These are phyloP conservation scores for Solanum lignicaule DNA, from an alignment of 257 asterid species.

Conservation along the genomic window DNA sequence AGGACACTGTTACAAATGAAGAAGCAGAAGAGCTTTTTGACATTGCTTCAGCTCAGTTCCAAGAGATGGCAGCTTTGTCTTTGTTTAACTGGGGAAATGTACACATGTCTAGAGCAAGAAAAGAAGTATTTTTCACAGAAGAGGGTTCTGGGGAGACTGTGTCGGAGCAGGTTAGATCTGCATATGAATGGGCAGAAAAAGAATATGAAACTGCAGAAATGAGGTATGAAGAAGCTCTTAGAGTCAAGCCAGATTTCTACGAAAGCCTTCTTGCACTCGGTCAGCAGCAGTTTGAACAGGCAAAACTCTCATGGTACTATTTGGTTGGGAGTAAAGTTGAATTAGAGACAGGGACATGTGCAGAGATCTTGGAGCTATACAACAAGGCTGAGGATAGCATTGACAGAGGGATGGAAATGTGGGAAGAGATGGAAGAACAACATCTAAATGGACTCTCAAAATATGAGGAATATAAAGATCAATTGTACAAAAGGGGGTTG, in stretches of 20 bases:
- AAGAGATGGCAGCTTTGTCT: conserved; percentile 85
- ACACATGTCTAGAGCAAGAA: conserved; percentile 80
- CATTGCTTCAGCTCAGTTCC: conserved; percentile 71
- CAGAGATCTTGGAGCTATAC: conserved; percentile 66
- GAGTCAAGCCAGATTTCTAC: conserved; percentile 76
- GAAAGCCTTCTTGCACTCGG: conserved; percentile 94
- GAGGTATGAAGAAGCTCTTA: conserved; percentile 72
- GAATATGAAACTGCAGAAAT: conserved; percentile 67
- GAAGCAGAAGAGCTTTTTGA: conserved; percentile 72
- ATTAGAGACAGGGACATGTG: conserved; percentile 40
- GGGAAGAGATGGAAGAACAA: conserved; percentile 93
- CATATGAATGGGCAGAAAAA: conserved; percentile 63
- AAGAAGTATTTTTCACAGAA: conserved; percentile 42
- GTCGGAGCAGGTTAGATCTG: conserved; percentile 38
- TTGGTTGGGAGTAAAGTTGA: conserved; percentile 44
- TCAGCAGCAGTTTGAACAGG: conserved; percentile 80
- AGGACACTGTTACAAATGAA: conserved; percentile 72
- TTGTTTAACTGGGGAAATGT: conserved; percentile 93
- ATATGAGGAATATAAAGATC: conserved; percentile 46
- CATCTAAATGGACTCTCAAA: conserved; percentile 78
- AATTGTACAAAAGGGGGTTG: conserved; percentile 48
- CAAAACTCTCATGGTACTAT: conserved; percentile 80
- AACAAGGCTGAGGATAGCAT: conserved; percentile 92
- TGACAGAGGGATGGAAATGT: conserved; percentile 79
- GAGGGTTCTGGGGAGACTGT: conserved; percentile 45